A percentile compares a stretch with the other conserved stretches of the same genome.
These are phyloP conservation scores for Trypanosoma boissoni DNA, from an alignment of 208 protist species.

Conservation along the genomic window DNA sequence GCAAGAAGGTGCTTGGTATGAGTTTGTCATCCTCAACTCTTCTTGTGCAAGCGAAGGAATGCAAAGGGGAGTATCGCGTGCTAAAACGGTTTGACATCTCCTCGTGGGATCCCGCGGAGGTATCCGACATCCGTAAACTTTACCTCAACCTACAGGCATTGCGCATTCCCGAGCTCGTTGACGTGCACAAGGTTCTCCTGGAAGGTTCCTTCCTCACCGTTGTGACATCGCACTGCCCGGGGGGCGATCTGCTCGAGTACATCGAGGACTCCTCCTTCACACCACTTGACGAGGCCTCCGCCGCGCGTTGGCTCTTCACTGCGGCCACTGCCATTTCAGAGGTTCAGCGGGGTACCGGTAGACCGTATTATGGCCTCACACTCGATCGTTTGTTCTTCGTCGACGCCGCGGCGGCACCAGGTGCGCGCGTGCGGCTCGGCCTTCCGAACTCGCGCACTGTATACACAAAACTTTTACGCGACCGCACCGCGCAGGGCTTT, in stretches of 20 bases:
- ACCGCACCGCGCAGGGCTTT: slow-evolving; percentile 43
- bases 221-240: slow-evolving; percentile 49
- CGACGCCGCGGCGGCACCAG: not conserved
- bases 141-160: slow-evolving; percentile 37
- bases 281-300: slow-evolving; percentile 37
- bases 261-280: slow-evolving; percentile 46
- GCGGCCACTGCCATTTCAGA: slow-evolving; percentile 38
- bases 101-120: slow-evolving; percentile 36
- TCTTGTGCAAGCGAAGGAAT: slow-evolving; percentile 72
- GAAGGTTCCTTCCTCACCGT: slow-evolving; percentile 71
- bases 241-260: slow-evolving; percentile 52
- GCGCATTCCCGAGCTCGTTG: slow-evolving; percentile 39
- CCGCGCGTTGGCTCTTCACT: slow-evolving; percentile 52
- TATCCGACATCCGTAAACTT: slow-evolving; percentile 28
- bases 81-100: slow-evolving; percentile 65
- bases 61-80: slow-evolving; percentile 49
- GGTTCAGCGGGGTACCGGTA: slow-evolving; percentile 29
- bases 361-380: slow-evolving; percentile 57
- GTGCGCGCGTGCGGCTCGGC: slow-evolving; percentile 37
- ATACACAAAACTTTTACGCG: slow-evolving; percentile 51
- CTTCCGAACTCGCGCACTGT: slow-evolving; percentile 50
- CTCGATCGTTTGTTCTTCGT: slow-evolving; percentile 56
- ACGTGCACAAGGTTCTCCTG: slow-evolving; percentile 49
- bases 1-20: slow-evolving; percentile 77
- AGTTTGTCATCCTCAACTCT: slow-evolving; percentile 66